Evolutionary conservation across 305 asterid genomes (phyloP), one percentile per base, ranked within the genome.

Genomic region (Solanum hybrid): DNA sequence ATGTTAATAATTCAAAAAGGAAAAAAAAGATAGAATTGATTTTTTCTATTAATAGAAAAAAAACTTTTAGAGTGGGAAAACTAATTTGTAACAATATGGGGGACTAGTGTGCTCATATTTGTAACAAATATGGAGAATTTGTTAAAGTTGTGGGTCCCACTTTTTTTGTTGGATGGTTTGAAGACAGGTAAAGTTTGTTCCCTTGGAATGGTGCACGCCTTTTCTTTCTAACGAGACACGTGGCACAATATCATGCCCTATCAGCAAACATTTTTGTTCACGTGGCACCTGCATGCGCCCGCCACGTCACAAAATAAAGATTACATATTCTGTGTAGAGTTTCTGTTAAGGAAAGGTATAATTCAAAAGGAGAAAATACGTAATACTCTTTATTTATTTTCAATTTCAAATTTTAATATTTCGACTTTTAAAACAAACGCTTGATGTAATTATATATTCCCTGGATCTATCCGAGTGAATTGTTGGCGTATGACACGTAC

Each of bases 171-270:
- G 91, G 92, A 89, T 29, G 83, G 90, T 89, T 91, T 76, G 91
- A 87, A 45, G 91, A 87, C 95, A 92, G 90, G 87, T 90, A 73
- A 36, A 45, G 39, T 84, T 86, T 77, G 92, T 89, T 92, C 70
- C 93, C 89, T 81, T 45, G 75, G 86, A 34, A 51, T 41, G 86
- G 91, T 57, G 80, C 91, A 89, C 76, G 90, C 76, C 91, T 57
- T 57, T 57, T 17, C 70, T 57, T 57, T 57, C 24, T 57, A 57
- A 3, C 2, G 1, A 1, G 33, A 87, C 93, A 93, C 94, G 96
- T 93, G 96, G 93, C 93, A 1, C 9, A n/a, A 8, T 10, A 26
- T 1, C 36, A 31, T 79, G 68, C 90, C 38, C 12, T 77, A 31
- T 81, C 79, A 38, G 75, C 91, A 45, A 70, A 81, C 20, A 45